Evolutionary conservation across 129 eudicot genomes (phyloP).

Genomic region (Tanacetum coccineum): DNA sequence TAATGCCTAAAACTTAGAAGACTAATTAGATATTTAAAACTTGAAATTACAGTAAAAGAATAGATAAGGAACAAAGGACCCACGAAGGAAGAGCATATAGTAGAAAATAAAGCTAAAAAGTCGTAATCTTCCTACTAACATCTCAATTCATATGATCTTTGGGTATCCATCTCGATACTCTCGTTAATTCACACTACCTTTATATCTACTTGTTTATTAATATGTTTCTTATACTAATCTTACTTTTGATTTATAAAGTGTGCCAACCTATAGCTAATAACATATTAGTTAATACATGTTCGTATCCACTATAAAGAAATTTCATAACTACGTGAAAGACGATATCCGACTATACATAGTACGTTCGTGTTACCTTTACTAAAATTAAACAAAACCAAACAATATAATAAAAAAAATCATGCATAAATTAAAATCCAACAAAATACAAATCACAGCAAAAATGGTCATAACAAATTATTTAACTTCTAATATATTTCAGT

Average conservation of each 20-base stretch:
- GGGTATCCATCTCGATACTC: conserved; percentile 38
- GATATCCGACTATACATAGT: too few relatives aligned
- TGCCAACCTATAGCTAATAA: not conserved
- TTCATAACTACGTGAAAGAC: too few relatives aligned
- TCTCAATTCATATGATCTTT: conserved; percentile 35
- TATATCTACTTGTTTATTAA: conserved; percentile 1
- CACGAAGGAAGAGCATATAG: conserved; percentile 21
- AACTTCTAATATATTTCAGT: conserved; percentile 24
- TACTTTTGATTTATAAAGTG: not conserved
- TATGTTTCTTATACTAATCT: not conserved
- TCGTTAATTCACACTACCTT: conserved; percentile 32
- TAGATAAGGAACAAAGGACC: conserved; percentile 3
- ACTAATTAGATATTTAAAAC: not conserved
- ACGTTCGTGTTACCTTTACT: too few relatives aligned
- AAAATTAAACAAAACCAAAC: too few relatives aligned
- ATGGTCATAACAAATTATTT: not conserved
- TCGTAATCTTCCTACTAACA: conserved; percentile 27
- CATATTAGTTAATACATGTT: too few relatives aligned
- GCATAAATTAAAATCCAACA: too few relatives aligned
- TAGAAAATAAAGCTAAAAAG: conserved; percentile 30
- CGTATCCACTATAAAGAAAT: too few relatives aligned
- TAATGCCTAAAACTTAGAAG: not conserved
- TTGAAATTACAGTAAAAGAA: not conserved
- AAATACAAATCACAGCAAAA: not conserved
- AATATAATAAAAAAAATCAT: too few relatives aligned